Conservation (phyloP, 2,329 filamentous ascomycete genomes). For the Bretziella fagacearum region DNA sequence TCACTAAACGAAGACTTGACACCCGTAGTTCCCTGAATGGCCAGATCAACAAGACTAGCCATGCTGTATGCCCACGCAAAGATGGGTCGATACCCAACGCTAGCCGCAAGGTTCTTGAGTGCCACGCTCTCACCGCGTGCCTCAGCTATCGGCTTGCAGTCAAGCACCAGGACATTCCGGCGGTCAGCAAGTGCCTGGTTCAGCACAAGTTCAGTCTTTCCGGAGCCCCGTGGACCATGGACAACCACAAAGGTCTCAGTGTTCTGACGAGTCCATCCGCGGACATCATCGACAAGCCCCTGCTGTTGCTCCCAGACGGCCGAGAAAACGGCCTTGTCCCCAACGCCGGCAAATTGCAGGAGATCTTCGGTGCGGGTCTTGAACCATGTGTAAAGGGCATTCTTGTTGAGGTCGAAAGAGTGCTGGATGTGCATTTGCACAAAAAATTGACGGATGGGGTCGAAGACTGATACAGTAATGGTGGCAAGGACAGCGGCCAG, state of each 20-base stretch:
- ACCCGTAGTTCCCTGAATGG: slow-evolving; percentile 82
- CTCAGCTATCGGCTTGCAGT: slow-evolving; percentile 87
- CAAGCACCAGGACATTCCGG: slow-evolving; percentile 65
- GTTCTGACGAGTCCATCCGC: slow-evolving; percentile 73
- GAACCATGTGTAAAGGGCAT: slow-evolving; percentile 62
- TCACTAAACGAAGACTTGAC: slow-evolving; percentile 91
- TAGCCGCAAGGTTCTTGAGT: slow-evolving; percentile 60
- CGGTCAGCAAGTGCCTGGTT: slow-evolving; percentile 65
- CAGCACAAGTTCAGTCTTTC: slow-evolving; percentile 74
- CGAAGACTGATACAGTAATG: slow-evolving; percentile 75
- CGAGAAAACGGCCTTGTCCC: slow-evolving; percentile 52
- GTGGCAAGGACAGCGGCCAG: slow-evolving; percentile 67
- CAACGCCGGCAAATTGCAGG: slow-evolving; percentile 35
- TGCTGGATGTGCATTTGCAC: slow-evolving; percentile 75
- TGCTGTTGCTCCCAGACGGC: slow-evolving; percentile 81
- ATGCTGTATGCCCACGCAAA: slow-evolving; percentile 96
- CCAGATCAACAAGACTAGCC: slow-evolving; percentile 80
- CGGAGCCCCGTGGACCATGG: slow-evolving; percentile 79
- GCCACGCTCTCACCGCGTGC: slow-evolving; percentile 74
- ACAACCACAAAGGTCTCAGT: slow-evolving; percentile 86
- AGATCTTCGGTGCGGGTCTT: slow-evolving; percentile 53
- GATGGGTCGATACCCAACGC: slow-evolving; percentile 81
- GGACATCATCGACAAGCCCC: slow-evolving; percentile 63
- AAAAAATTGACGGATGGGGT: slow-evolving; percentile 86
- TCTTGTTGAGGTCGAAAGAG: slow-evolving; percentile 57